phyloP scores from a whole-genome alignment of 2,329 filamentous ascomycete genomes.

The Mycosphaerelloides madeirae region DNA sequence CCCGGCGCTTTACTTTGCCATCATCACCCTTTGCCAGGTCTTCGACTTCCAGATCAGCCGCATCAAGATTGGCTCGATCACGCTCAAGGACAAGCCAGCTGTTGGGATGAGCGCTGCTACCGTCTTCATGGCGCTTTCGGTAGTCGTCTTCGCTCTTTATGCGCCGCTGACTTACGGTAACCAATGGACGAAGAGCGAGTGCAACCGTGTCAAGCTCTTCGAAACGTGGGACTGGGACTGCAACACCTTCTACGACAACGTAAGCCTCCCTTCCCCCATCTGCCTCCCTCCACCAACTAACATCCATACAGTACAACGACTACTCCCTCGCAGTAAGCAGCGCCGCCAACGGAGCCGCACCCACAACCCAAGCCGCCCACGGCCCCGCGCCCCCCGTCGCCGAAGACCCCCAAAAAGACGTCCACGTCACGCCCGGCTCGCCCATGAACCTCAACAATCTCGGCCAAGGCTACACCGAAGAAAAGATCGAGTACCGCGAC shows the following conservation, averaged over 20 bases:
- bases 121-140: slow-evolving; percentile 67
- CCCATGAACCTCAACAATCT: slow-evolving; percentile 27
- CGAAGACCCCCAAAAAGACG: slow-evolving; percentile 34
- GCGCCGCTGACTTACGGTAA: slow-evolving; percentile 90
- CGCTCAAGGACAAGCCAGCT: slow-evolving; percentile 61
- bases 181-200: slow-evolving; percentile 84
- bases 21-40: slow-evolving; percentile 81
- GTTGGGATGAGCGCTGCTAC: slow-evolving; percentile 72
- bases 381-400: slow-evolving; percentile 33
- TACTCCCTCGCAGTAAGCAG: slow-evolving; percentile 27
- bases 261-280: slow-evolving; percentile 53
- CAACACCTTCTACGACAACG: slow-evolving; percentile 81
- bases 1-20: slow-evolving; percentile 90
- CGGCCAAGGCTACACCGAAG: slow-evolving; percentile 52
- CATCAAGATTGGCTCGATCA: slow-evolving; percentile 47
- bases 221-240: slow-evolving; percentile 96
- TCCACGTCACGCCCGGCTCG: slow-evolving; percentile 33
- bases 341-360: slow-evolving; percentile 19
- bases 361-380: slow-evolving; percentile 26
- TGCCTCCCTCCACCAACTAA: background rate
- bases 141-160: slow-evolving; percentile 76
- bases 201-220: slow-evolving; percentile 81
- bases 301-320: slow-evolving; percentile 29
- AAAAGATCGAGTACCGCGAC: slow-evolving; percentile 90
- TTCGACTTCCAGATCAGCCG: slow-evolving; percentile 81